Evolutionary conservation across 2,329 filamentous ascomycete species (phyloP), one percentile per base, ranked within the genome.

Genomic region (Diplodia corticola): DNA sequence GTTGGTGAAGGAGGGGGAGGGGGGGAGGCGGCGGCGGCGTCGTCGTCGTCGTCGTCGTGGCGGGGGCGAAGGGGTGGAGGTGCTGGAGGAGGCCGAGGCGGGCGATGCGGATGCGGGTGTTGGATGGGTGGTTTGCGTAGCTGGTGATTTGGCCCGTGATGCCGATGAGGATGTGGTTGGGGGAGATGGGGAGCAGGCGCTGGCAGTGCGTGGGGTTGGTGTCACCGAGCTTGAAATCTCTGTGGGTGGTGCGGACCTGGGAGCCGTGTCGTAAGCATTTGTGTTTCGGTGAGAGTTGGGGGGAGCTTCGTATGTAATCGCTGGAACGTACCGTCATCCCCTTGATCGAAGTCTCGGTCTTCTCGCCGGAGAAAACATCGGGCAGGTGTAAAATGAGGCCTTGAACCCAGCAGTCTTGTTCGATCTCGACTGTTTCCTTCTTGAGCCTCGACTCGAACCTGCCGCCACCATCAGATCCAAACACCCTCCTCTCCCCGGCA

Each of bases 401-500:
- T 2, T 12, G 61, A 22, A 72, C 69, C 69, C 68, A 70, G 7
- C 13, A 1, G 2, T 7, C n/a, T 9, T 68, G 67, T 4, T 50
- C 37, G 2, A 65, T 33, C 37, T 20, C 46, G 10, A 33, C 50
- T 12, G 20, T 12, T 5, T 60, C 53, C 48, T 67, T 22, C 6
- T 59, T 26, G 6, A 44, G n/a, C 64, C 28, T 35, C 51, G 7
- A 20, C 2, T 9, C 51, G 12, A 28, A n/a, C 48, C 28, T 3
- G 20, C 26, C 12, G 59, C 66, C 59, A 28, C 40, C 6, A 67
- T 40, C 5, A 61, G 57, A 15, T 17, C 55, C 35, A 30, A 60
- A 20, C 10, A 46, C 7, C 10, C 20, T 26, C 20, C 24, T 40
- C 67, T 44, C 44, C 12, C 53, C 28, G 4, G 60, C 44, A 17